Percentiles rank a stretch among this genome's conserved stretches.
These are phyloP conservation scores for Epipyxis sp. DNA, from an alignment of 108 stramenopile genomes.

Conservation along the genomic window DNA sequence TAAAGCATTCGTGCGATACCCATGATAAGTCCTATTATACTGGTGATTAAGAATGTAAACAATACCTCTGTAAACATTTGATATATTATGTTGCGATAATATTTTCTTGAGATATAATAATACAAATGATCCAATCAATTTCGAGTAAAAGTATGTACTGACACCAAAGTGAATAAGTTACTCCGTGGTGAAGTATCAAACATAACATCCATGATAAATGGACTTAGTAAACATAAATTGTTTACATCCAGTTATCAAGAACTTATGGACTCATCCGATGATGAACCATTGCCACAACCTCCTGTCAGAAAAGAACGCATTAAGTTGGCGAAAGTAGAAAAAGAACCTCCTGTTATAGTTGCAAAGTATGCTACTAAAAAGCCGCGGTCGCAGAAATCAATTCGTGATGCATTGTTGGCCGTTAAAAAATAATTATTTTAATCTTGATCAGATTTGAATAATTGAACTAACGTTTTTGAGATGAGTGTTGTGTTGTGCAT, in stretches of 20 bases:
- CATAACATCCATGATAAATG: conserved; percentile 15
- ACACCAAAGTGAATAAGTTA: conserved; percentile 14
- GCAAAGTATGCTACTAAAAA: neutral
- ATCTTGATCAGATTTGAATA: too few relatives aligned
- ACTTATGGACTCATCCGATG: conserved; percentile 4
- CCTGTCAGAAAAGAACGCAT: neutral
- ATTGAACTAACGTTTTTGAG: too few relatives aligned
- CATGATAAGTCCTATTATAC: neutral
- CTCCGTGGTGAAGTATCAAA: conserved; percentile 9
- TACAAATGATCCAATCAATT: conserved; percentile 27
- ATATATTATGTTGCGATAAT: neutral
- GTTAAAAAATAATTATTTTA: conserved; percentile 1
- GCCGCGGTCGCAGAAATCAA: neutral
- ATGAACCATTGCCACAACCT: neutral
- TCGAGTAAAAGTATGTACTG: neutral
- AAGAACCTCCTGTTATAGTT: neutral
- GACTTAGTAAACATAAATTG: conserved; percentile 13
- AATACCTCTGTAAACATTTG: conserved; percentile 4
- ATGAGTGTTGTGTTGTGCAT: too few relatives aligned
- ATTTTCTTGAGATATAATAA: conserved; percentile 8
- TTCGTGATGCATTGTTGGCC: neutral
- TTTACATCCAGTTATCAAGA: conserved; percentile 6
- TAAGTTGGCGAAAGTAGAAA: conserved; percentile 1
- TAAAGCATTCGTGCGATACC: neutral
- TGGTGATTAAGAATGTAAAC: neutral